Evolutionary conservation across 805 yeast species (phyloP), one percentile per base, ranked within the genome.

Genomic region (Vanderwaltozyma tropicalis): DNA sequence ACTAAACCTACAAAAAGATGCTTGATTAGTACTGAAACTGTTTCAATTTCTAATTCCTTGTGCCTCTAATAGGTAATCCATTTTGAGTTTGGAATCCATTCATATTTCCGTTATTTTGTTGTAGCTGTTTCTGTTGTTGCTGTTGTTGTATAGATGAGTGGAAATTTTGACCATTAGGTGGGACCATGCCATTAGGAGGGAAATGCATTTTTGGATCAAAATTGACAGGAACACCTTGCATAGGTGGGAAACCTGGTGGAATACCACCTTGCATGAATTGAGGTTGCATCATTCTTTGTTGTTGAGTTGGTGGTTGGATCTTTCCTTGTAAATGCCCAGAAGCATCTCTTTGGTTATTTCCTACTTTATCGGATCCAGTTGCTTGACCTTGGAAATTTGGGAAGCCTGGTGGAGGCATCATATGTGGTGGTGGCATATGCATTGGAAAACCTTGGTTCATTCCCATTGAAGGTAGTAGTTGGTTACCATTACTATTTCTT

Each of bases 181-280:
- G 48, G 45, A 44, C 41, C 50, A 49, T 41, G 18, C 42, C 45
- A 37, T 45, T 45, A 35, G 51, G 52, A 17, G 53, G 53, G 6
- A 46, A 41, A 24, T 44, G 51, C 48, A 47, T 44, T 28, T 41
- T 39, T 25, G 55, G 53, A 25, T 52, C 55, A 41, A 47, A 39
- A 14, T 50, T 48, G 15, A 54, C 54, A 21, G 55, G 58, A 41
- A 49, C 39, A 11, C 40, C 42, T 35, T 45, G 53, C 50, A 51
- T 47, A 31, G 55, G 56, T 20, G 52, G 47, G 20, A 54, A 47
- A 9, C 57, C 58, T 19, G 62, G 60, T 21, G 61, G 59, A 20
- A 53, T 52, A 48, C 48, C 49, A 31, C 51, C 52, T n/a, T 54
- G 55, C 31, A 48, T 46, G 33, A 48, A 49, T 18, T 40, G 52